Evolutionary conservation across 2,329 filamentous ascomycete species (phyloP), one percentile per base, ranked within the genome.

Genomic region (Cladosporium sp.): DNA sequence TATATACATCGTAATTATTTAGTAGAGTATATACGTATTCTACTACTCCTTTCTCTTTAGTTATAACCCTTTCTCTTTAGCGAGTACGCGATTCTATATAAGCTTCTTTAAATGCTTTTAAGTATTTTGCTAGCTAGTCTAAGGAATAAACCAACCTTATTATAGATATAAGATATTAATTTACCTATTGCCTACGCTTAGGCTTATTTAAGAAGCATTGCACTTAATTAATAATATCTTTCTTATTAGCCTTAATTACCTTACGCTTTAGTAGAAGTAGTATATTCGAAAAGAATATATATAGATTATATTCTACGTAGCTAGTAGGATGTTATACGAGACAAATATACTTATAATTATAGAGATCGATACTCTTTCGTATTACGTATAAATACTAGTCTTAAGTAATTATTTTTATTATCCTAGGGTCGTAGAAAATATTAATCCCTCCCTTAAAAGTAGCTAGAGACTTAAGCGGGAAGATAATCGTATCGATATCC

Each of bases 341-440:
- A n/a, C 46, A 23, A 21, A 50, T 50, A 50, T 50, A 50, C 46
- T 50, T 50, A 50, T 50, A 50, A 8, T 50, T 50, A 12, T n/a
- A 8, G 21, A n/a, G 46, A 23, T 50, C 21, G 21, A 50, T 50
- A n/a, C 46, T 23, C 46, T 50, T 50, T 8, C 46, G 46, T 14
- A 23, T 14, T 50, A 14, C 21, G 21, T 23, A 23, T 50, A 50
- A 8, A 50, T 50, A n/a, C n/a, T n/a, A n/a, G n/a, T n/a, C n/a
- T n/a, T n/a, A n/a, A n/a, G n/a, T 50, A 50, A 21, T 50, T 50
- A 50, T 50, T 50, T 50, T 50, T n/a, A 23, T 50, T n/a, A 50
- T n/a, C 21, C n/a, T 50, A n/a, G 21, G 46, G 21, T 50, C n/a
- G n/a, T 50, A 50, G 46, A 50, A 50, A 23, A 50, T 50, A 50